A percentile compares a stretch with the other conserved stretches of the same genome.
phyloP scores from a whole-genome alignment of 73 alveolate genomes.

The Paramecium tetraurelia region DNA sequence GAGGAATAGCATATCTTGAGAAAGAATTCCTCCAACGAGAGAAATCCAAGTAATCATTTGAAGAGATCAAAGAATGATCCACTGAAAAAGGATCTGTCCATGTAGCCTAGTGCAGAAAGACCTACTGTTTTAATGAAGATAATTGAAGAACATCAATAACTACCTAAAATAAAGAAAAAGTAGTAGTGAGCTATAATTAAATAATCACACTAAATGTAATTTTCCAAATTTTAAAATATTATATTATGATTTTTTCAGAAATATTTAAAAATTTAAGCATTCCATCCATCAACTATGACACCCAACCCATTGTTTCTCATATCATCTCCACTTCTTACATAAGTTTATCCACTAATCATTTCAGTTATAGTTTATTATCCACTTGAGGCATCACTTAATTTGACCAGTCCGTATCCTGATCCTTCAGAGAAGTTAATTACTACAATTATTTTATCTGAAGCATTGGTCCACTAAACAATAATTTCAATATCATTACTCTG shows the following conservation, averaged over 20 bases:
- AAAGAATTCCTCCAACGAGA: background rate
- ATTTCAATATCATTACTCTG: background rate
- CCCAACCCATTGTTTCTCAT: constrained; percentile 63
- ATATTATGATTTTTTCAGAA: background rate
- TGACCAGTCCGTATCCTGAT: constrained; percentile 66
- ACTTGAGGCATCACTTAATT: constrained; percentile 54
- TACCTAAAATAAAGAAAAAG: constrained; percentile 15
- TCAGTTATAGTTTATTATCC: constrained; percentile 49
- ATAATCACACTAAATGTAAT: background rate
- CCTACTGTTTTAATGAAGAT: constrained; percentile 11
- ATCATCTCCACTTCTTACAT: constrained; percentile 64
- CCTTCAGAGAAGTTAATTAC: constrained; percentile 61
- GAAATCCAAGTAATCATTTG: background rate
- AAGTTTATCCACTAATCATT: constrained; percentile 45
- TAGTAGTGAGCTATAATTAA: background rate
- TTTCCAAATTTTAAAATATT: background rate
- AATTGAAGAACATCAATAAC: constrained; percentile 38
- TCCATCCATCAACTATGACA: constrained; percentile 61
- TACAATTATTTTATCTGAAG: constrained; percentile 15
- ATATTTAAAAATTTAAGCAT: constrained; percentile 68
- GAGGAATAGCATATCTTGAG: background rate
- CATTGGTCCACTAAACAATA: constrained; percentile 48
- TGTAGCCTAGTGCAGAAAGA: constrained; percentile 44
- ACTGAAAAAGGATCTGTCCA: constrained; percentile 6
- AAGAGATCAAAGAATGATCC: constrained; percentile 6